Evolutionary conservation across 108 stramenopile species (phyloP).

Genomic region (Fistulifera pelliculosa): DNA sequence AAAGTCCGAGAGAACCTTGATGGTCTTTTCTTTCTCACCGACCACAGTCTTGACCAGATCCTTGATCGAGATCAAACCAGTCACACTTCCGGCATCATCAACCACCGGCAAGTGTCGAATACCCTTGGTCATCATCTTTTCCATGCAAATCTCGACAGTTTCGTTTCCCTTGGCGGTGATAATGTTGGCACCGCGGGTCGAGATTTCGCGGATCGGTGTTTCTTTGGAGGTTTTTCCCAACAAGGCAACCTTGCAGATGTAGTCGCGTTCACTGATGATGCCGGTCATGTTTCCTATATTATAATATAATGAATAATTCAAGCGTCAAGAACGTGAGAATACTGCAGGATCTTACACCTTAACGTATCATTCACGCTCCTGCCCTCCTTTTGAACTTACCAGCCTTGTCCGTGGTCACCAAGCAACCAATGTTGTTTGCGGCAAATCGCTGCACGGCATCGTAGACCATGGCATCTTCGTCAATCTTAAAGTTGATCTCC

Average conservation of each 20-base stretch:
- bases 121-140: constrained; percentile 84
- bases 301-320: too few species aligned
- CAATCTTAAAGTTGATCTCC: constrained; percentile 79
- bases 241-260: constrained; percentile 83
- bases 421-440: constrained; percentile 85
- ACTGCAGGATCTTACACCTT: too few species aligned
- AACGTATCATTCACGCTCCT: not conserved
- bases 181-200: constrained; percentile 74
- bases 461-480: constrained; percentile 73
- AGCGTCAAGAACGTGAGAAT: too few species aligned
- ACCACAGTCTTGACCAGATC: constrained; percentile 74
- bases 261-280: constrained; percentile 86
- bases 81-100: constrained; percentile 51
- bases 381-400: constrained; percentile 32
- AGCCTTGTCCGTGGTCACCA: constrained; percentile 60
- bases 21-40: constrained; percentile 67
- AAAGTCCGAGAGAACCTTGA: constrained; percentile 69
- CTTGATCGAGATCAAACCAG: constrained; percentile 80
- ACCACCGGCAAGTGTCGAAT: constrained; percentile 90
- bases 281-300: constrained; percentile 53
- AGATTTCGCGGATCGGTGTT: constrained; percentile 76
- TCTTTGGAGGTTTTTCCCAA: constrained; percentile 66
- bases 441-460: constrained; percentile 90
- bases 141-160: constrained; percentile 82
- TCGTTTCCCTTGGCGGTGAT: constrained; percentile 71